Percentiles rank a stretch among this genome's conserved stretches.
These are phyloP conservation scores for Erythrophleum fordii DNA, from an alignment of 306 rosid species.

Conservation along the genomic window DNA sequence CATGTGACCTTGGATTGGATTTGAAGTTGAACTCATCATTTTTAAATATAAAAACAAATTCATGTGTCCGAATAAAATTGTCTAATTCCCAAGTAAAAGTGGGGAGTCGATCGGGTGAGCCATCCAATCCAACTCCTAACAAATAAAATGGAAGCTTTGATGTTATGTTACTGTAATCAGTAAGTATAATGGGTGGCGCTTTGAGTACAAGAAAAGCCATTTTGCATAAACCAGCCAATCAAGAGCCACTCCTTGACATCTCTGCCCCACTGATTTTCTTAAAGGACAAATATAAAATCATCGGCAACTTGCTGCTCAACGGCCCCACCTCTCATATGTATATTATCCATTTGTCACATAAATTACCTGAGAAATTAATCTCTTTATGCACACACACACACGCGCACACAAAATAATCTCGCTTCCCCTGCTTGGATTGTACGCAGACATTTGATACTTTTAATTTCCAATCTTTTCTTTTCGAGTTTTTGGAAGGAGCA, in stretches of 20 bases:
- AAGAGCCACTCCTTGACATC: conserved; percentile 31
- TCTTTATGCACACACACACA: too few relatives aligned
- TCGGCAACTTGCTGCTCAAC: neutral
- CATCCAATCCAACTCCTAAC: conserved; percentile 36
- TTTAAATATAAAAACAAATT: neutral
- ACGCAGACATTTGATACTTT: neutral
- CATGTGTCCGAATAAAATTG: neutral
- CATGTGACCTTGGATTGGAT: too few relatives aligned
- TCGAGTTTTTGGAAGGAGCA: neutral
- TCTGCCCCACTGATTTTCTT: conserved; percentile 20
- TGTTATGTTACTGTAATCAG: too few relatives aligned
- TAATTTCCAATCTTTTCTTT: neutral
- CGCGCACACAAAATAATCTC: too few relatives aligned
- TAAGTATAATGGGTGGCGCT: too few relatives aligned
- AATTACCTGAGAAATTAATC: neutral
- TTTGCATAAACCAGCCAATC: conserved; percentile 17
- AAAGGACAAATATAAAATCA: too few relatives aligned
- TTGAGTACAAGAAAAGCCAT: conserved; percentile 47
- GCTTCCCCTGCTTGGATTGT: conserved; percentile 26
- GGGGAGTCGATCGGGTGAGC: neutral
- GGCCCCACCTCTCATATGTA: neutral
- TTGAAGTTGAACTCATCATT: neutral
- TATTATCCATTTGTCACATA: neutral
- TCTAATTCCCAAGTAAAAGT: neutral
- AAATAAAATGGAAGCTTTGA: neutral